Evolutionary conservation across 2,329 filamentous ascomycete genomes (phyloP).

Genomic region (Ceratocystis variospora): DNA sequence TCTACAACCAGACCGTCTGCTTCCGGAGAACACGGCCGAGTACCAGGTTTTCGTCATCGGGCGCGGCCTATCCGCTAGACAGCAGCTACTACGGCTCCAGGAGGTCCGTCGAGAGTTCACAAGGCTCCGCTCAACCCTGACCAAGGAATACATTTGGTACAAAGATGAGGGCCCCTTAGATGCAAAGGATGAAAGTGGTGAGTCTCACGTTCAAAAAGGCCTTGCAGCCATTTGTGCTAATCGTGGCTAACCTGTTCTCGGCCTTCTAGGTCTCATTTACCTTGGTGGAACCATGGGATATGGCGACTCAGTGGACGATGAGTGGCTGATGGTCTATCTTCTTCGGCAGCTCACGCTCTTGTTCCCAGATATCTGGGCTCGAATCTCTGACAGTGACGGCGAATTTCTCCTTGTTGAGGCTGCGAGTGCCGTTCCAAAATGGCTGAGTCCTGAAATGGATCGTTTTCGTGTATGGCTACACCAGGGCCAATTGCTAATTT

Average conservation of each 20-base stretch:
- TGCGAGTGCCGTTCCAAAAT: conserved; percentile 71
- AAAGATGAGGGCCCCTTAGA: conserved; percentile 65
- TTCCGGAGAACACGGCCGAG: conserved; percentile 75
- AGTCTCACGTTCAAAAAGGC: conserved; percentile 20
- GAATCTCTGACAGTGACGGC: conserved; percentile 75
- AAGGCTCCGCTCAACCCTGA: conserved; percentile 46
- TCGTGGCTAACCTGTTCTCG: not conserved
- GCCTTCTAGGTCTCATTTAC: conserved; percentile 36
- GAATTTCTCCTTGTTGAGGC: conserved; percentile 94
- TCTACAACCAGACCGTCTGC: conserved; percentile 20
- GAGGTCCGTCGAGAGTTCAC: conserved; percentile 55
- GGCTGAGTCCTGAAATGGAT: conserved; percentile 85
- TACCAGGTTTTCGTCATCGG: conserved; percentile 67
- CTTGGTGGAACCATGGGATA: conserved; percentile 72
- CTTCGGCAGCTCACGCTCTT: conserved; percentile 65
- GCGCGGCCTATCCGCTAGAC: conserved; percentile 37
- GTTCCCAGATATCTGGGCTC: conserved; percentile 64
- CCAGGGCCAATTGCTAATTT: conserved; percentile 57
- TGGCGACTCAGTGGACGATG: conserved; percentile 89
- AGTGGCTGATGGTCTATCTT: conserved; percentile 91
- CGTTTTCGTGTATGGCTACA: conserved; percentile 84
- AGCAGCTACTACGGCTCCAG: conserved; percentile 53
- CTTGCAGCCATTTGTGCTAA: not conserved
- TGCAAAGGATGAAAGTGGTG: conserved; percentile 45
- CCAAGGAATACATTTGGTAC: conserved; percentile 93